These are phyloP conservation scores for Coriaria nepalensis DNA, from an alignment of 306 rosid species.

Conservation along the genomic window DNA sequence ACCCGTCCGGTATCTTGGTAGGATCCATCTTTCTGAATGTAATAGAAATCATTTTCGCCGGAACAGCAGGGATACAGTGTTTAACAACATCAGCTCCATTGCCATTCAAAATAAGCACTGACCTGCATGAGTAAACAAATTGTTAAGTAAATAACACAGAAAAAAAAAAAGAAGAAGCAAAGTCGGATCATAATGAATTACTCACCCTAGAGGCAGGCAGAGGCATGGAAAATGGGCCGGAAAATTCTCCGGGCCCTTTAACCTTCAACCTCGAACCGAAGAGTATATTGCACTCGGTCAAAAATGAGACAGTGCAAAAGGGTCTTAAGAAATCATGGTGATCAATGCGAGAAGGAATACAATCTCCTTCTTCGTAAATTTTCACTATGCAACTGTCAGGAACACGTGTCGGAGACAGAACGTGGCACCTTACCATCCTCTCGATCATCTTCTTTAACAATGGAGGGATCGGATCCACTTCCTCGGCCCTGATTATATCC, in stretches of 20 bases:
- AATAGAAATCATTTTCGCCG: constrained; percentile 46
- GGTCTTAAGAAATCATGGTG: constrained; percentile 52
- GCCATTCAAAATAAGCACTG: constrained; percentile 35
- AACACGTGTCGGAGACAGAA: constrained; percentile 31
- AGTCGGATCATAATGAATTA: neutral
- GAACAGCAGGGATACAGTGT: constrained; percentile 44
- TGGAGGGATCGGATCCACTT: constrained; percentile 35
- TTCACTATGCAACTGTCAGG: constrained; percentile 69
- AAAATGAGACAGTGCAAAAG: constrained; percentile 34
- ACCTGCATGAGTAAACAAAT: constrained; percentile 18
- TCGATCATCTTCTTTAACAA: constrained; percentile 49
- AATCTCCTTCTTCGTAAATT: constrained; percentile 53
- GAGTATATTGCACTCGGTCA: constrained; percentile 31
- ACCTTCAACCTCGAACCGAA: constrained; percentile 28
- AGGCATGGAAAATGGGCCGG: constrained; percentile 20
- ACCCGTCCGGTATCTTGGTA: constrained; percentile 28
- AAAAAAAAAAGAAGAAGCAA: constrained; percentile 5
- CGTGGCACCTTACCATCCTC: constrained; percentile 35
- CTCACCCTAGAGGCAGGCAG: constrained; percentile 46
- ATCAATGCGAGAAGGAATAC: constrained; percentile 60
- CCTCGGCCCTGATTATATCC: constrained; percentile 37
- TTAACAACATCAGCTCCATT: constrained; percentile 48
- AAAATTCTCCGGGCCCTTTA: constrained; percentile 32
- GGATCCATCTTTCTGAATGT: constrained; percentile 53
- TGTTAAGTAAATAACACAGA: neutral